Evolutionary conservation across 768 basidiomycete genomes (phyloP), one percentile per base, ranked within the genome.

Genomic region (Chalciporus sphaerocephalus): DNA sequence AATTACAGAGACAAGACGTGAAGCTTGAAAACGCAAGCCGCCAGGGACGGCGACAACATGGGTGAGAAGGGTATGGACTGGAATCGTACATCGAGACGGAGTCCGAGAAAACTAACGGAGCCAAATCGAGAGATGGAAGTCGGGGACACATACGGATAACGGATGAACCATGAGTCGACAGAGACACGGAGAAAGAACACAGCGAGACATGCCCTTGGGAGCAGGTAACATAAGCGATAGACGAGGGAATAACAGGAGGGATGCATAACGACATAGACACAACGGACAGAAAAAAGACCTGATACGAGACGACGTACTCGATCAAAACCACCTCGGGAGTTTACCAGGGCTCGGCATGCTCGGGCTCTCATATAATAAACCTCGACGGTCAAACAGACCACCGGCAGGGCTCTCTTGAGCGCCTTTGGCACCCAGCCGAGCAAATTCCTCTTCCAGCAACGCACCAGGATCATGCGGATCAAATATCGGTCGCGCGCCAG

Each of bases 291-390:
- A 9, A 27, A 10, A 9, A 27, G 15, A 18, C n/a, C n/a, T n/a
- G 13, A 40, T 22, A 36, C 28, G 9, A 15, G 12, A 28, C n/a
- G 21, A 27, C 42, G 20, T 21, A 30, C 24, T 18, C 0, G 20
- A 12, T 73, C 57, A 80, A 69, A 71, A 79, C 77, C 75, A 79
- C 44, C 70, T 64, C 15, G 70, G 66, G 60, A 74, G 74, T 55
- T 74, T 74, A 16, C 74, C 74, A 2, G 83, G 81, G 54, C 80
- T 82, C 37, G 73, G 55, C 48, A 74, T 50, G 38, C 76, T 81
- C n/a, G 87, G 87, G 60, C 86, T 88, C 51, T 87, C 82, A 53
- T 87, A 90, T 54, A 89, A 57, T 51, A 85, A 56, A 27, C 74
- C 73, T 22, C 71, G 70, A 15, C 72, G 74, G 52, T 81, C 87